Evolutionary conservation across 2,329 filamentous ascomycete species (phyloP).

Genomic region (Ophiostoma perfectum): DNA sequence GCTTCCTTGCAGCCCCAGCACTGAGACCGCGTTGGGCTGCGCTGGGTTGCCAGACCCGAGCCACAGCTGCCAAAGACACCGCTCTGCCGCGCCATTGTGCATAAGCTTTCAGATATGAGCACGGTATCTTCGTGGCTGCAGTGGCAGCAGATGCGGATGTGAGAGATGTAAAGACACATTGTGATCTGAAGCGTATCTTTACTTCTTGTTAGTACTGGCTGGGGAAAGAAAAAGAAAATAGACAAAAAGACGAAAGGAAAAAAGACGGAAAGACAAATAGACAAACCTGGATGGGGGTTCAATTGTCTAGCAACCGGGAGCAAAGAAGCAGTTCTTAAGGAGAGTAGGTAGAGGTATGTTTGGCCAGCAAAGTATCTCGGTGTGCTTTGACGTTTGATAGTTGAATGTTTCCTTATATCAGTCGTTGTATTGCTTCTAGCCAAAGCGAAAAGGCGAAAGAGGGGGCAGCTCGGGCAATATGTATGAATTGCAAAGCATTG

Average conservation of each 20-base stretch:
- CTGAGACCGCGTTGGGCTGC: constrained; percentile 32
- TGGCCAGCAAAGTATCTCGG: background rate
- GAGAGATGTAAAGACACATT: constrained; percentile 40
- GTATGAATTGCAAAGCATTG: background rate
- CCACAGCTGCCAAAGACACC: constrained; percentile 39
- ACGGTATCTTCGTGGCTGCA: constrained; percentile 38
- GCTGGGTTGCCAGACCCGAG: constrained; percentile 32
- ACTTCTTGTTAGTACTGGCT: too few species aligned
- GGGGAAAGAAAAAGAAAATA: background rate
- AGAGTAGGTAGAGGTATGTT: background rate
- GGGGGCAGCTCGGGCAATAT: constrained; percentile 1
- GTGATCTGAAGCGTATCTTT: background rate
- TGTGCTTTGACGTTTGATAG: background rate
- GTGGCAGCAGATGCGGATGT: constrained; percentile 36
- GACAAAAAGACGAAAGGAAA: background rate
- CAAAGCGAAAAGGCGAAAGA: background rate
- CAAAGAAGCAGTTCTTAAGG: background rate
- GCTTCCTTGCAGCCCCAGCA: constrained; percentile 36
- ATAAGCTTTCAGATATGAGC: constrained; percentile 39
- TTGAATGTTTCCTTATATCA: background rate
- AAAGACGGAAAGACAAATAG: background rate
- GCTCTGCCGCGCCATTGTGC: constrained; percentile 31
- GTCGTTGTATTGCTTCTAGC: background rate
- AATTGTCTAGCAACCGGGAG: background rate
- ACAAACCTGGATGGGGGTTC: background rate